Conservation (phyloP, 306 rosid species). For the cucumber (Cucumis sativus) region DNA sequence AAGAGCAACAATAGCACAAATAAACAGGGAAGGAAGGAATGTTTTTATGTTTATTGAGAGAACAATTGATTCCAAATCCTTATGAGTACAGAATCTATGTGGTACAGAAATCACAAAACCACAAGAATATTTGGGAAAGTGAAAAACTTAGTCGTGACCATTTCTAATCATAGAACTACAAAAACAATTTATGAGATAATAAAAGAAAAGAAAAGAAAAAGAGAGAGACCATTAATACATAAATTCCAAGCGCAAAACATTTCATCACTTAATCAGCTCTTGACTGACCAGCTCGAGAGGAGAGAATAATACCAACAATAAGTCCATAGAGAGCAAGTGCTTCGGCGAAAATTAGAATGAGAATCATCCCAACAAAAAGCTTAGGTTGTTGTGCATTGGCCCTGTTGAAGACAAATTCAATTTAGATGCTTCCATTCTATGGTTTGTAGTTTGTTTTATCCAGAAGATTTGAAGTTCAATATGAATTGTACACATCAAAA, state of each 20-base stretch:
- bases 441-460: neutral
- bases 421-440: neutral
- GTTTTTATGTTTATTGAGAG: conserved; percentile 2
- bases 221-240: neutral
- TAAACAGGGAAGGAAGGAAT: neutral
- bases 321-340: conserved; percentile 52
- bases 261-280: conserved; percentile 31
- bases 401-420: conserved; percentile 14
- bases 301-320: conserved; percentile 51
- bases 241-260: neutral
- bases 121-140: neutral
- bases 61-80: neutral
- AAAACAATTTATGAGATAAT: neutral
- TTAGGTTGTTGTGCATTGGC: conserved; percentile 56
- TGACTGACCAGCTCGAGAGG: conserved; percentile 52
- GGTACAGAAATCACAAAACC: conserved; percentile 5
- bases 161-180: conserved; percentile 1
- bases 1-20: neutral
- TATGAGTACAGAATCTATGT: conserved; percentile 1
- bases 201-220: neutral
- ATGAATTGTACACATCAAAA: neutral
- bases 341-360: conserved; percentile 47
- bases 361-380: conserved; percentile 58
- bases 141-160: neutral
- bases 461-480: neutral